phyloP scores from a whole-genome alignment of 306 rosid species.

The Phaseolus lunatus region DNA sequence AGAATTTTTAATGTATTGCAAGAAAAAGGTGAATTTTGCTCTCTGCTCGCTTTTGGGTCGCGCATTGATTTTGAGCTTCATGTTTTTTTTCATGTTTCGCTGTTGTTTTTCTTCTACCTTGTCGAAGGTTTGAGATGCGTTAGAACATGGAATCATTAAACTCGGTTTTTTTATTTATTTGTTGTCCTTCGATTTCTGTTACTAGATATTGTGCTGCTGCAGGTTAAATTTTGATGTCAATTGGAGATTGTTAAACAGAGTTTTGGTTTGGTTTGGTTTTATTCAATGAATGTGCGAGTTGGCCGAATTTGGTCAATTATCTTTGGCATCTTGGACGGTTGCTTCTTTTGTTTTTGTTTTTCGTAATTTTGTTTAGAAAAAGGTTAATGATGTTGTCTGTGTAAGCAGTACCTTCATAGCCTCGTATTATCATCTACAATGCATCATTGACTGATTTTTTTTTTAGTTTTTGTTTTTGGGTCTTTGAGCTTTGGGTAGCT shows the following conservation, averaged over 20 bases:
- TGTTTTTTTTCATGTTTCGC: neutral
- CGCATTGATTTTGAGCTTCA: slow-evolving; percentile 50
- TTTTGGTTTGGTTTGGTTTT: slow-evolving; percentile 15
- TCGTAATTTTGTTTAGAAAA: slow-evolving; percentile 54
- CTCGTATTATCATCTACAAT: slow-evolving; percentile 66
- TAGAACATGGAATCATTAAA: slow-evolving; percentile 37
- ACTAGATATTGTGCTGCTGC: slow-evolving; percentile 45
- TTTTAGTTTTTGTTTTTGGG: slow-evolving; percentile 27
- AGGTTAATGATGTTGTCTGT: slow-evolving; percentile 69
- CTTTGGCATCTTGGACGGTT: slow-evolving; percentile 38
- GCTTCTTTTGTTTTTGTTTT: slow-evolving; percentile 26
- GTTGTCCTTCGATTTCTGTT: slow-evolving; percentile 41
- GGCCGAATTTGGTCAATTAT: slow-evolving; percentile 3
- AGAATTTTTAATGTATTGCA: neutral
- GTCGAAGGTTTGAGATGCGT: slow-evolving; percentile 34
- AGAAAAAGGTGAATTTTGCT: slow-evolving; percentile 41
- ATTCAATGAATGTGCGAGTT: slow-evolving; percentile 38
- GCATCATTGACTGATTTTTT: slow-evolving; percentile 69
- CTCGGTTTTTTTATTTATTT: slow-evolving; percentile 6
- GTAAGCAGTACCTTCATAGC: slow-evolving; percentile 59
- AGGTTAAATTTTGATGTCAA: slow-evolving; percentile 36
- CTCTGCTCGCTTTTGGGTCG: slow-evolving; percentile 30
- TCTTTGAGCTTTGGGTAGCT: slow-evolving; percentile 84
- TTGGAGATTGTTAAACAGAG: slow-evolving; percentile 35
- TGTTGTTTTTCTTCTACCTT: neutral